These are phyloP conservation scores for Colletotrichum tropicicola DNA, from an alignment of 2,329 filamentous ascomycete genomes.

Conservation along the genomic window DNA sequence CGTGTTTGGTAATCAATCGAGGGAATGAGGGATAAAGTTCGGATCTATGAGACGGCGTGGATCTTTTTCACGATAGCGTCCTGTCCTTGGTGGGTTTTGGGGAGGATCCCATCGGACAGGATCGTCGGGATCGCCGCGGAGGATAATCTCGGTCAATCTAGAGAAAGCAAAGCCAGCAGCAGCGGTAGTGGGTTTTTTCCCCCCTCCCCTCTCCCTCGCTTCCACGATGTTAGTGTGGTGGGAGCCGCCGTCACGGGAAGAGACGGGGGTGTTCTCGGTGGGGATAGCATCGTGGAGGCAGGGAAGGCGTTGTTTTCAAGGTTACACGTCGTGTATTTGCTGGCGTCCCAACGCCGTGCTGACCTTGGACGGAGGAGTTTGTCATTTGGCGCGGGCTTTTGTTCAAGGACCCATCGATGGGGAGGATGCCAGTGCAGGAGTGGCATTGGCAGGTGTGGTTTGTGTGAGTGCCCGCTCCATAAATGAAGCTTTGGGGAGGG, in stretches of 20 bases:
- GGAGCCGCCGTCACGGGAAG: no score
- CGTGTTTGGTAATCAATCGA: not conserved
- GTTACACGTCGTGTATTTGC: no score
- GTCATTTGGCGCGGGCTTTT: no score
- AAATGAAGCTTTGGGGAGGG: not conserved
- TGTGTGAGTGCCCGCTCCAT: not conserved
- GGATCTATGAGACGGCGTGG: not conserved
- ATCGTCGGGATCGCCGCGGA: not conserved
- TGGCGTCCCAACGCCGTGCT: no score
- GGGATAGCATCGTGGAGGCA: no score
- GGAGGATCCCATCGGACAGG: not conserved
- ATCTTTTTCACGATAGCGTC: not conserved
- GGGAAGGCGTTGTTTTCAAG: no score
- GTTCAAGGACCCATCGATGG: no score
- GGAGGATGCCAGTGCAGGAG: no score
- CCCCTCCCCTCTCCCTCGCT: not conserved
- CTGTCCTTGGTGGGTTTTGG: not conserved
- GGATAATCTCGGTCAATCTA: not conserved
- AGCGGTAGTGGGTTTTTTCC: not conserved
- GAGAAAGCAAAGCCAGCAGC: not conserved
- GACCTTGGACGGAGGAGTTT: no score
- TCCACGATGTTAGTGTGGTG: no score
- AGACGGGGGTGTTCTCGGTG: no score
- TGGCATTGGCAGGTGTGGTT: not conserved
- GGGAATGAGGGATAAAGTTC: not conserved